These are phyloP conservation scores for Fraxinus excelsior DNA, from an alignment of 257 asterid genomes.

Conservation along the genomic window DNA sequence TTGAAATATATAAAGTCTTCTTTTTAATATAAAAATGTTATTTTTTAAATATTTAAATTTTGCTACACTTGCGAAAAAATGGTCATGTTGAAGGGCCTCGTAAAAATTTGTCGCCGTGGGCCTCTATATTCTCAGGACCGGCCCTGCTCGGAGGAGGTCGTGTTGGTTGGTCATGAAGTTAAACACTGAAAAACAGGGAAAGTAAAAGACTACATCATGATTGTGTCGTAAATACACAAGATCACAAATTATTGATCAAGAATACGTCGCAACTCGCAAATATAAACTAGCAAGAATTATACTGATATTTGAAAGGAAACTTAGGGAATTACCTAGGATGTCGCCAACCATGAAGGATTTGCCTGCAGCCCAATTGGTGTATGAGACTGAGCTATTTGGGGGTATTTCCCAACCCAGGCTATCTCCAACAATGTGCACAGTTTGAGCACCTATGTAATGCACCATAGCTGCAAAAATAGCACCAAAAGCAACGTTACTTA, in stretches of 20 bases:
- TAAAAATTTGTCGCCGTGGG: too few relatives aligned
- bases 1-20: too few relatives aligned
- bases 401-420: constrained; percentile 43
- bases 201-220: neutral
- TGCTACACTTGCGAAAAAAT: too few relatives aligned
- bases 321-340: constrained; percentile 25
- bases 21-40: too few relatives aligned
- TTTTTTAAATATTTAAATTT: too few relatives aligned
- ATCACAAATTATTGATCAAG: neutral
- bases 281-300: too few relatives aligned
- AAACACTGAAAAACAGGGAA: constrained; percentile 32
- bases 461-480: constrained; percentile 20
- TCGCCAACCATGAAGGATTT: constrained; percentile 44
- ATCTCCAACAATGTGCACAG: constrained; percentile 39
- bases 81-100: too few relatives aligned
- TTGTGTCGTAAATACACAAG: too few relatives aligned
- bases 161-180: constrained; percentile 40
- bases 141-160: constrained; percentile 44
- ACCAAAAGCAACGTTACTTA: constrained; percentile 8
- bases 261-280: too few relatives aligned
- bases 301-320: neutral
- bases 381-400: constrained; percentile 20
- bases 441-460: constrained; percentile 34
- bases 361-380: constrained; percentile 39
- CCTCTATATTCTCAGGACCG: too few relatives aligned